Base-by-base conservation (phyloP, 1,284 basidiomycete species). In the Ustilago trichophora region DNA sequence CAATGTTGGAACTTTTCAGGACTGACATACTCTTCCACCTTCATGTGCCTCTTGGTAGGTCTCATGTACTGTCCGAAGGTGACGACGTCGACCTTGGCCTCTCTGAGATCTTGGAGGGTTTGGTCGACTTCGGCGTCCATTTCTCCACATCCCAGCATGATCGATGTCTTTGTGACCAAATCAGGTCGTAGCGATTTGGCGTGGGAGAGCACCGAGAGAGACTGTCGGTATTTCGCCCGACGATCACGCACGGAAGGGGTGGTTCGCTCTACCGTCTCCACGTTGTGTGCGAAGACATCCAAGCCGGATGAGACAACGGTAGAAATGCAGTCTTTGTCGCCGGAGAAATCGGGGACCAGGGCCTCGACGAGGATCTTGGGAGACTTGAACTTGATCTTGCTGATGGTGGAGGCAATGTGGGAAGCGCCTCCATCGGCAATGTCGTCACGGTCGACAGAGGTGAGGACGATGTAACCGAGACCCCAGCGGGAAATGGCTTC, bases 51-150 rank as follows among this genome's bases (percentile, higher is more conserved):
- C 83, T 98, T 98, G 2, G 96, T 98, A 1, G 96, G 96, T 38
- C 96, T 89, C 96, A 99, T 98, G 83, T 99, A 99, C 84, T 99
- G 96, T 1, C 96, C 96, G 80, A 99, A 98, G 0, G 96, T 99
- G 26, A 99, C 94, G 8, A 99, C 95, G 80, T 98, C 94, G 29
- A 98, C 95, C 64, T 93, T 86, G 32, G 88, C 85, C 66, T 89
- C 89, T 35, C 95, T 89, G 3, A 98, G 86, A 72, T 95, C 95
- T 92, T 79, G 27, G 6, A 99, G 85, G 1, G 94, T 89, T 77
- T 90, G 88, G 81, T 90, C 83, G 4, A 99, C 80, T 81, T 98
- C 92, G 6, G 90, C 88, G 52, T 90, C 88, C 37, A 85, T 87
- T 84, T 99, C 96, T 3, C 96, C 96, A 4, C 98, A 90, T 52